Conservation (phyloP, 2,329 filamentous ascomycete genomes). For the Sclerotinia subarctica region DNA sequence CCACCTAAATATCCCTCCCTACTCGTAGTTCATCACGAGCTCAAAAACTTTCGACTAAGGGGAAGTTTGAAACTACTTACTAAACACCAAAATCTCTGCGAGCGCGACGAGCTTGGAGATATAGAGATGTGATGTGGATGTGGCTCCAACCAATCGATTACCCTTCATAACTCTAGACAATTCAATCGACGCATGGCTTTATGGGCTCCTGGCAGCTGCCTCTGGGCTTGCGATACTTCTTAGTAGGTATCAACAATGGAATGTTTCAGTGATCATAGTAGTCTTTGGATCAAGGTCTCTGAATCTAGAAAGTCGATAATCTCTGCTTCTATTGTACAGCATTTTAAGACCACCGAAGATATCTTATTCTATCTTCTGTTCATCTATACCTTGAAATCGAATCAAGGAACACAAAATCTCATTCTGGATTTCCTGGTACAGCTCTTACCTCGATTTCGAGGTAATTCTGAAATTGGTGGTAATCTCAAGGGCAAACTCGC, state of each 20-base stretch:
- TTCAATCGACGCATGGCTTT: conserved; percentile 27
- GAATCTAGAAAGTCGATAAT: conserved; percentile 46
- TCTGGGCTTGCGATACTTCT: conserved; percentile 29
- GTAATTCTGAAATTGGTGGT: neutral
- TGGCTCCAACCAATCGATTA: conserved; percentile 31
- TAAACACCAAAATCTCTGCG: neutral
- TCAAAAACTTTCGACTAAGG: neutral
- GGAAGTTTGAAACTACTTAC: neutral
- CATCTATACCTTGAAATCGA: conserved; percentile 38
- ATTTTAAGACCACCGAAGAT: conserved; percentile 8
- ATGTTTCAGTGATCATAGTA: conserved; percentile 36
- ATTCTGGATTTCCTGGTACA: conserved; percentile 39
- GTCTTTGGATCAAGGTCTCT: conserved; percentile 46
- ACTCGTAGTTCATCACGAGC: neutral
- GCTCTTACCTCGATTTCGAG: conserved; percentile 30
- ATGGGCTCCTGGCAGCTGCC: conserved; percentile 25
- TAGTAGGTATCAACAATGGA: conserved; percentile 24
- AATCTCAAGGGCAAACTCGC: neutral
- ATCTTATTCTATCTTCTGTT: conserved; percentile 40
- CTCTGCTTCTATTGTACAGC: conserved; percentile 30
- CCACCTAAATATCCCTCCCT: neutral
- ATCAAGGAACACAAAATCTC: conserved; percentile 33
- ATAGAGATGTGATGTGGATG: neutral
- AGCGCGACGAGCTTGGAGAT: neutral
- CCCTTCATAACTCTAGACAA: conserved; percentile 22